Percentiles rank a stretch among this genome's conserved stretches.
Evolutionary conservation across 2,329 filamentous ascomycete genomes (phyloP).

Genomic region (Penicillium palitans): DNA sequence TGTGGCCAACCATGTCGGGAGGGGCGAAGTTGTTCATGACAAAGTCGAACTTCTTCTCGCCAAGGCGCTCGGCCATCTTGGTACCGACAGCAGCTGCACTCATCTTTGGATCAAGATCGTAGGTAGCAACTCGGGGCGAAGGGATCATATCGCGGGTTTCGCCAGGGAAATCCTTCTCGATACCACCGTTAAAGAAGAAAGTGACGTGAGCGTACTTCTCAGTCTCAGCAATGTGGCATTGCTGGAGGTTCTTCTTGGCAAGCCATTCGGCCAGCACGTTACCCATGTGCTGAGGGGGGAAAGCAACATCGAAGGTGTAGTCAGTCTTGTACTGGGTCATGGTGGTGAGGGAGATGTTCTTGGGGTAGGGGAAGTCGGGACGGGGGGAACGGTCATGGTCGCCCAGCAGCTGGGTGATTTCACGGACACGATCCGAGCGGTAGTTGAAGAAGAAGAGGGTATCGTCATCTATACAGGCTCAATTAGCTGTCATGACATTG

Average conservation of each 20-base stretch:
- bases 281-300: slow-evolving; percentile 91
- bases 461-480: slow-evolving; percentile 67
- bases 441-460: slow-evolving; percentile 99
- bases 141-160: slow-evolving; percentile 93
- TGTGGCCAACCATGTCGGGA: slow-evolving; percentile 99
- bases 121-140: slow-evolving; percentile 92
- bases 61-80: slow-evolving; percentile 84
- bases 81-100: slow-evolving; percentile 86
- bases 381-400: slow-evolving; percentile 86
- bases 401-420: slow-evolving; percentile 92
- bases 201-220: slow-evolving; percentile 99
- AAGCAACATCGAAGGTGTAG: slow-evolving; percentile 89
- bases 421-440: slow-evolving; percentile 93
- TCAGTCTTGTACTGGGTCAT: slow-evolving; percentile 99
- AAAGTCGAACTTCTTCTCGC: slow-evolving; percentile 85
- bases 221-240: slow-evolving; percentile 96
- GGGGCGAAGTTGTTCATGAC: slow-evolving; percentile 99
- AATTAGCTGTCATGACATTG: slow-evolving; percentile 19
- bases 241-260: slow-evolving; percentile 81
- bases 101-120: slow-evolving; percentile 95
- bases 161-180: slow-evolving; percentile 91
- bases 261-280: slow-evolving; percentile 99
- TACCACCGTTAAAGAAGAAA: slow-evolving; percentile 99
- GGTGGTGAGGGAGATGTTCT: slow-evolving; percentile 82
- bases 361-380: slow-evolving; percentile 90